Base-by-base conservation (phyloP, 2,329 filamentous ascomycete genomes). In the Pseudogymnoascus sp. region DNA sequence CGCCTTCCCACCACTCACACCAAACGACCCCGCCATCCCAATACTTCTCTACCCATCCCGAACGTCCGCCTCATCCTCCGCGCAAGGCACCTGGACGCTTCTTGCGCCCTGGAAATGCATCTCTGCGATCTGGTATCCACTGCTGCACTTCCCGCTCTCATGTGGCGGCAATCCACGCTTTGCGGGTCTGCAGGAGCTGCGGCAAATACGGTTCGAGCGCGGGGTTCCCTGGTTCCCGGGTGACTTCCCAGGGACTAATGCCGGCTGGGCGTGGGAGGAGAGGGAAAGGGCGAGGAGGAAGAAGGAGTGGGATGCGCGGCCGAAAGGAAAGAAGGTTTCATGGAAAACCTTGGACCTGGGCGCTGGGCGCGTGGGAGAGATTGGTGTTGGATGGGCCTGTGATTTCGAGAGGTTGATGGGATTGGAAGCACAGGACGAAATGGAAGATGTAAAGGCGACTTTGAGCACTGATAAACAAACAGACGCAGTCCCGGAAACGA, bases 91-190 rank as follows among this genome's bases (percentile, higher is more conserved):
- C 0, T 97, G 92, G 91, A 95, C 87, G 0, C 74, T 97, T 1
- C 79, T 97, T 23, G 82, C 95, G 2, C 95, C 95, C 0, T 97
- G 93, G 91, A 92, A 90, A 72, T 96, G 90, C 69, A 88, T 97
- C 36, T 79, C 86, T 36, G 85, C 91, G 0, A 80, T 97, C 33
- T 99, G 95, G 95, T 88, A 93, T 69, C 87, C 85, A 57, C 77
- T 97, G 13, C 88, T 96, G 76, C 91, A 91, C 71, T 91, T 87
- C 65, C 90, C 91, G 0, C 80, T 96, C 0, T 89, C 87, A 0
- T 89, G 87, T 0, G 92, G 92, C 7, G 87, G 88, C 0, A 96
- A 91, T 65, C 89, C 91, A 1, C 82, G 88, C 23, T 91, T 96
- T 68, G 93, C 90, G 1, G 93, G 95, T 0, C 71, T 97, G 33